These are phyloP conservation scores for Solanum chmielewskii DNA, from an alignment of 257 asterid species.

Conservation along the genomic window DNA sequence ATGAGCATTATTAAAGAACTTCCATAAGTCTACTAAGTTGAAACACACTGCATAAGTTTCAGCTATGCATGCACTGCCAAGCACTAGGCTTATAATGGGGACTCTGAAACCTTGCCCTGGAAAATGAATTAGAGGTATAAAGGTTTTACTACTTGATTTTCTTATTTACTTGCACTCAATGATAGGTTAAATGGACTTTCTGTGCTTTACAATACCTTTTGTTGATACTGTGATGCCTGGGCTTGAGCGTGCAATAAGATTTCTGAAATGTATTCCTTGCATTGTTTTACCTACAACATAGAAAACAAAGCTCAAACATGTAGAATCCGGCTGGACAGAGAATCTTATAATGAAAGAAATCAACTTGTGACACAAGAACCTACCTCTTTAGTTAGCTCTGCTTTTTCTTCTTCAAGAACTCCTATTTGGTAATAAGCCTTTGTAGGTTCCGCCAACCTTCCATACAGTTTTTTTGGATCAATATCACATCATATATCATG, in stretches of 20 bases:
- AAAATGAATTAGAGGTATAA: not conserved
- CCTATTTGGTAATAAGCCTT: constrained; percentile 37
- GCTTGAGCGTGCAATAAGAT: constrained; percentile 79
- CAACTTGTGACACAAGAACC: constrained; percentile 1
- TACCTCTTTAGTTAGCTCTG: constrained; percentile 59
- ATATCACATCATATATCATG: not conserved
- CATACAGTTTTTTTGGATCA: constrained; percentile 29
- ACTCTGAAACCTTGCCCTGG: not conserved
- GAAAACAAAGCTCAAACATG: constrained; percentile 3
- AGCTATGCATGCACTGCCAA: not conserved
- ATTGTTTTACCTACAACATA: constrained; percentile 50
- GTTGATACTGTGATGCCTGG: constrained; percentile 79
- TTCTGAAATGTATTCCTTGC: constrained; percentile 62
- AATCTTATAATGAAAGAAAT: not conserved
- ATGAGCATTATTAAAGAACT: not conserved
- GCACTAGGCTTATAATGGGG: not conserved
- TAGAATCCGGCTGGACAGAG: not conserved
- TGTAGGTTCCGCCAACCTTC: constrained; percentile 29
- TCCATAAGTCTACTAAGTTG: not conserved
- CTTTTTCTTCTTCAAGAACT: constrained; percentile 54
- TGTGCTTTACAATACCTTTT: constrained; percentile 37
- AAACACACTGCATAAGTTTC: not conserved
- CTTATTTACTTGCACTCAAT: not conserved
- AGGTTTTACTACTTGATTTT: not conserved
- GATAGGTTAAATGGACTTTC: not conserved